Conservation (phyloP, 306 rosid species). For the Rosa chinensis region DNA sequence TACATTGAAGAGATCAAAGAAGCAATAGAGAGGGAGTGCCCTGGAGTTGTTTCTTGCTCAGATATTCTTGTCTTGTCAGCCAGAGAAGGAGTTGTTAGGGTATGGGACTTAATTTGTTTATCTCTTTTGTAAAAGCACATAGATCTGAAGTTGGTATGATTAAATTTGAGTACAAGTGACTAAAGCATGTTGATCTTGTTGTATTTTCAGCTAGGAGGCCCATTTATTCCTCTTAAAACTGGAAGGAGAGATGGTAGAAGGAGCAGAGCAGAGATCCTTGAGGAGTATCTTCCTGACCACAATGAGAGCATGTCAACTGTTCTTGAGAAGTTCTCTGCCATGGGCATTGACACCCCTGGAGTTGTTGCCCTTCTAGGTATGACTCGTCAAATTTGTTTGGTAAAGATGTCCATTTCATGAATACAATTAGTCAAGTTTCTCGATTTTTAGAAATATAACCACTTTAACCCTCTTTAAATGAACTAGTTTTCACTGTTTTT, state of each 20-base stretch:
- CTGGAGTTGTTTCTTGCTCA: conserved; percentile 91
- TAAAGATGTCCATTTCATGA: not conserved
- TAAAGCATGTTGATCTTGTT: not conserved
- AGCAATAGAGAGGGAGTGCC: conserved; percentile 97
- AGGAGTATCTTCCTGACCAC: conserved; percentile 91
- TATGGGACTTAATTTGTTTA: conserved; percentile 22
- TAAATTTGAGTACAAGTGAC: not conserved
- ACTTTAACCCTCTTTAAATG: not conserved
- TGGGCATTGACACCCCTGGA: conserved; percentile 88
- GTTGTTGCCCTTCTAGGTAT: conserved; percentile 88
- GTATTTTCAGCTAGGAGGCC: conserved; percentile 78
- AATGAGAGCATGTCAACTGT: conserved; percentile 88
- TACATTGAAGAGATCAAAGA: conserved; percentile 92
- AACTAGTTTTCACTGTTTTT: not conserved
- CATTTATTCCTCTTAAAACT: conserved; percentile 73
- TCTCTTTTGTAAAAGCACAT: not conserved
- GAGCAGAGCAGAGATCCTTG: conserved; percentile 86
- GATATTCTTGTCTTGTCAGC: conserved; percentile 92
- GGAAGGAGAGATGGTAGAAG: conserved; percentile 98
- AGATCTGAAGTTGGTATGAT: conserved; percentile 11
- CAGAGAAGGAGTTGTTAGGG: conserved; percentile 89
- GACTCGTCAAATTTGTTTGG: not conserved
- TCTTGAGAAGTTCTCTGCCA: conserved; percentile 77
- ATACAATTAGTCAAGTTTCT: not conserved
- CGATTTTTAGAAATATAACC: too few species aligned